phyloP scores from a whole-genome alignment of 345 rosid species.

The Linum lewisii region DNA sequence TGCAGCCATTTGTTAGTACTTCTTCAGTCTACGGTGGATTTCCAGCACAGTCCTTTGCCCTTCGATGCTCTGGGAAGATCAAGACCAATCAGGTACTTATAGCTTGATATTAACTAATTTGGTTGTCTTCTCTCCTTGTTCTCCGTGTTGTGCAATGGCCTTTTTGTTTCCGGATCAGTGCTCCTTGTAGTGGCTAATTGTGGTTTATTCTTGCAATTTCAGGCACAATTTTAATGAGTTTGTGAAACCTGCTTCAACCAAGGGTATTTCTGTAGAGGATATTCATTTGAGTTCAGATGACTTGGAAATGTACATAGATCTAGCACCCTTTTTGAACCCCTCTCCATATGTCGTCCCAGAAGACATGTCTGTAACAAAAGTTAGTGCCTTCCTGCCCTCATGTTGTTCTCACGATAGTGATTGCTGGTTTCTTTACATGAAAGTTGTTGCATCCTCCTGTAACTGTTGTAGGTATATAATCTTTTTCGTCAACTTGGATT shows the following conservation, averaged over 20 bases:
- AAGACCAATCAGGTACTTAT: constrained; percentile 40
- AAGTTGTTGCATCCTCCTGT: constrained; percentile 11
- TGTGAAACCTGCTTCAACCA: constrained; percentile 87
- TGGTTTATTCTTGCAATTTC: constrained; percentile 17
- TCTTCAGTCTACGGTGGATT: constrained; percentile 89
- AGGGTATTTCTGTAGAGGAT: constrained; percentile 77
- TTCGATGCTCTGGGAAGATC: constrained; percentile 48
- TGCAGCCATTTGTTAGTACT: constrained; percentile 93
- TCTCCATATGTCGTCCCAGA: constrained; percentile 92
- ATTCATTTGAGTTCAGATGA: constrained; percentile 74
- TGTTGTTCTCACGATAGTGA: neutral
- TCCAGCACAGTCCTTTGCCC: constrained; percentile 91
- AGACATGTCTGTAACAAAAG: constrained; percentile 99
- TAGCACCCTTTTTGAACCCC: constrained; percentile 86
- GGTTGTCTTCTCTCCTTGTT: neutral
- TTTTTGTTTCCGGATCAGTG: too few species aligned
- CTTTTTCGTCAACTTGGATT: constrained; percentile 95
- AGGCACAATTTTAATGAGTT: constrained; percentile 90
- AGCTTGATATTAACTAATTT: neutral
- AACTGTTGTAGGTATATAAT: constrained; percentile 63
- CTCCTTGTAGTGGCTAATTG: neutral
- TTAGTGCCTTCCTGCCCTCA: constrained; percentile 11
- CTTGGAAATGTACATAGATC: constrained; percentile 95
- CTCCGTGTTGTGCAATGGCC: neutral
- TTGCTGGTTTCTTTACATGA: neutral